Conservation (phyloP, 257 asterid species). For the Petrea volubilis region DNA sequence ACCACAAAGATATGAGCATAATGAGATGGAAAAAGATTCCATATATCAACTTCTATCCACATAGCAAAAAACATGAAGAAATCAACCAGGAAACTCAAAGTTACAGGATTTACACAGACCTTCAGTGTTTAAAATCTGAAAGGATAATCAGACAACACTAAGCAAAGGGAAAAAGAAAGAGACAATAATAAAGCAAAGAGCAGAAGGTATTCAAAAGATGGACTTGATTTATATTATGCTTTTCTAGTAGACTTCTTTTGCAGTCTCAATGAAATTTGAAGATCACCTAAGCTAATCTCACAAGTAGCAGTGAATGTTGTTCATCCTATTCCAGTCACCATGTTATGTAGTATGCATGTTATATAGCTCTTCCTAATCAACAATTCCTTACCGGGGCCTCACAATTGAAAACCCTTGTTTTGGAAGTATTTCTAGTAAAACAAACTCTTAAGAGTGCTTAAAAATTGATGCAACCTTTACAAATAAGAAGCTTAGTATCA, state of each 20-base stretch:
- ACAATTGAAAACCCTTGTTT: neutral
- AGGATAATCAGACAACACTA: neutral
- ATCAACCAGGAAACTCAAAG: constrained; percentile 6
- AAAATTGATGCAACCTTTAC: neutral
- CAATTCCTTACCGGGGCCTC: neutral
- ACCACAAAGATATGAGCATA: constrained; percentile 18
- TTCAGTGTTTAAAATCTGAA: constrained; percentile 7
- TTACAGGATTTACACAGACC: neutral
- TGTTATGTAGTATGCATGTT: neutral
- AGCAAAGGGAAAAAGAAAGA: neutral
- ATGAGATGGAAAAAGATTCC: neutral
- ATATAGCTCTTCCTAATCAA: neutral
- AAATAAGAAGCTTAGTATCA: neutral
- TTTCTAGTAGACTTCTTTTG: neutral
- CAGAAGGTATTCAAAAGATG: neutral
- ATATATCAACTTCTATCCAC: constrained; percentile 1
- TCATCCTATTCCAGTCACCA: neutral
- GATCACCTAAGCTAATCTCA: neutral
- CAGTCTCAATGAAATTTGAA: neutral
- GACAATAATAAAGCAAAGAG: too few species aligned
- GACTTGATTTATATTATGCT: neutral
- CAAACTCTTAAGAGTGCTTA: neutral
- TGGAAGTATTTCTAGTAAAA: neutral
- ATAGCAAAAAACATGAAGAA: neutral
- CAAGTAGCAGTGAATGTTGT: neutral